A percentile compares a stretch with the other conserved stretches of the same genome.
Evolutionary conservation across 2,329 filamentous ascomycete genomes (phyloP).

Genomic region (Ambrosiella cleistominuta): DNA sequence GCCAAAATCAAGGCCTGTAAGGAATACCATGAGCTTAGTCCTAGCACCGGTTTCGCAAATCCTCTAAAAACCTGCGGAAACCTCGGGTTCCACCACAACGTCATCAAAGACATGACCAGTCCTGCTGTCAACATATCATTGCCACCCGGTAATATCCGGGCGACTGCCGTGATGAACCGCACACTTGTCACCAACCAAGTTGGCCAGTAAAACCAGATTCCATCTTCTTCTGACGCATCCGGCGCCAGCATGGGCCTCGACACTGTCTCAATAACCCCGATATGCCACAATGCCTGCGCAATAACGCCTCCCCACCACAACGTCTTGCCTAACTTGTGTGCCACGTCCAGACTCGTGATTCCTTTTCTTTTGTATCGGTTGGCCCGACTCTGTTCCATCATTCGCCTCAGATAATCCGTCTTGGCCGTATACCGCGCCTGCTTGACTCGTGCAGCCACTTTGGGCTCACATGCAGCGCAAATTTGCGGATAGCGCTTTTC

Average conservation of each 20-base stretch:
- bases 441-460: slow-evolving; percentile 51
- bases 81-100: slow-evolving; percentile 52
- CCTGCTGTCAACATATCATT: slow-evolving; percentile 29
- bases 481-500: slow-evolving; percentile 80
- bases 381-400: slow-evolving; percentile 48
- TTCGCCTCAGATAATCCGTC: slow-evolving; percentile 59
- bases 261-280: slow-evolving; percentile 16
- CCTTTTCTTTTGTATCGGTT: slow-evolving; percentile 18
- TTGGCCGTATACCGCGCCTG: slow-evolving; percentile 64
- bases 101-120: slow-evolving; percentile 30
- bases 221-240: not conserved
- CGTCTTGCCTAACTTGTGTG: slow-evolving; percentile 26
- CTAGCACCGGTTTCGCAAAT: slow-evolving; percentile 40
- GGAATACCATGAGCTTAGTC: slow-evolving; percentile 47
- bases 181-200: not conserved
- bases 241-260: not conserved
- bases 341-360: slow-evolving; percentile 25
- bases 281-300: slow-evolving; percentile 35
- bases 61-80: slow-evolving; percentile 43
- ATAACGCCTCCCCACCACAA: slow-evolving; percentile 31
- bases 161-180: slow-evolving; percentile 14
- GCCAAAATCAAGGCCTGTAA: slow-evolving; percentile 43
- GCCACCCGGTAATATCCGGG: slow-evolving; percentile 25
- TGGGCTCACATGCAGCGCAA: slow-evolving; percentile 62
- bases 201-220: slow-evolving; percentile 5